Evolutionary conservation across 2,329 filamentous ascomycete genomes (phyloP), one percentile per base, ranked within the genome.

Genomic region (Domatiomyces catenatus): DNA sequence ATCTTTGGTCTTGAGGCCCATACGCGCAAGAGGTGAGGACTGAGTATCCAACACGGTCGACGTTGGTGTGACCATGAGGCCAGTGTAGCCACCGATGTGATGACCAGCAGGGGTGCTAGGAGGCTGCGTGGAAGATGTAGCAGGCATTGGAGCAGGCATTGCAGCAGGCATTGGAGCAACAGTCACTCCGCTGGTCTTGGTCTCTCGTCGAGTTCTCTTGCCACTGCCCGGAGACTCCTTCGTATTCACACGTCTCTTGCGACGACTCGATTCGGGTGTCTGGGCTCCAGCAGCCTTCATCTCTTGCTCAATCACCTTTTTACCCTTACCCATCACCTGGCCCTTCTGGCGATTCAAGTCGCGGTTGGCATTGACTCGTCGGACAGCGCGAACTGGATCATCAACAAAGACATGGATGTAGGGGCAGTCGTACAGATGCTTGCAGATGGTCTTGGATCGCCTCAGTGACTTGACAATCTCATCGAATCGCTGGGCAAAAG

Each of bases 361-460:
- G 42, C 64, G 63, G 53, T 67, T 67, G 2, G 61, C 54, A n/a
- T 59, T 51, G 19, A 66, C 63, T 28, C 63, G 59, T 54, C 55
- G 61, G 28, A 52, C 52, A 18, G 59, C 52, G 10, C 51, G 58
- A 17, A 56, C 46, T 2, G 67, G 67, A 47, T 69, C 66, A 47
- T 69, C 65, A 26, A 69, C 59, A 44, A 69, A 61, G 3, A 56
- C 55, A 44, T 59, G 53, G 26, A 66, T 46, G 52, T 64, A 69
- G 6, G 57, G 53, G 2, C 62, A 55, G 46, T 67, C 66, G 15
- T 67, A 52, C 8, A 69, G 53, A 48, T 67, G 66, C 49, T 67
- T 67, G 61, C 65, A 68, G 28, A 69, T 64, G 0, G 66, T 64
- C 55, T 69, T 69, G 26, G 63, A 63, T 7, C 51, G 55, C 17